phyloP scores from a whole-genome alignment of 169 alveolate species.

The Eimeria necatrix region DNA sequence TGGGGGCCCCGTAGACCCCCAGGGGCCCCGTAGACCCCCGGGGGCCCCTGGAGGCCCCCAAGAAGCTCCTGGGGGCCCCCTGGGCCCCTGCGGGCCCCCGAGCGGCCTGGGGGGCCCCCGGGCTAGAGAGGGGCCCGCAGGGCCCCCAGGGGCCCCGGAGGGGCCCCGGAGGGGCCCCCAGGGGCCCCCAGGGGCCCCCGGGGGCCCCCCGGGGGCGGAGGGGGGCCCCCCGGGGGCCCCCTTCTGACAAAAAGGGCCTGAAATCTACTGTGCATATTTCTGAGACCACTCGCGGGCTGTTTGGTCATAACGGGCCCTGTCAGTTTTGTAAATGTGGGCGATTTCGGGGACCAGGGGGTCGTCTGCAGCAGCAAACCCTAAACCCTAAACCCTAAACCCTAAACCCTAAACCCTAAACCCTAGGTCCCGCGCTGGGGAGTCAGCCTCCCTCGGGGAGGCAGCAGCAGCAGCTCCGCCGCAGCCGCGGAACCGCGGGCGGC shows the following conservation, averaged over 20 bases:
- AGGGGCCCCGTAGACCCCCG: background rate
- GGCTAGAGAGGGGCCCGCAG: too few species aligned
- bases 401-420: conserved; percentile 33
- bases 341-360: conserved; percentile 99
- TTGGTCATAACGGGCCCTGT: conserved; percentile 96
- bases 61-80: too few species aligned
- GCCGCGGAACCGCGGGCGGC: too few species aligned
- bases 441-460: too few species aligned
- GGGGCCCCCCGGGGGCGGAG: too few species aligned
- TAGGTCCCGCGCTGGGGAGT: background rate
- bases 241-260: background rate
- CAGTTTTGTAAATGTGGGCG: conserved; percentile 98
- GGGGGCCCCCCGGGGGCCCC: conserved; percentile 3
- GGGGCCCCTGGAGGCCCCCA: background rate
- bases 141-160: too few species aligned
- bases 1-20: too few species aligned
- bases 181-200: conserved; percentile 1
- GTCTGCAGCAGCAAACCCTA: conserved; percentile 87
- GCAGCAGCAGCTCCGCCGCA: too few species aligned
- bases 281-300: conserved; percentile 99
- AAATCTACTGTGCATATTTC: conserved; percentile 95
- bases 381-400: conserved; percentile 33
- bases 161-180: background rate
- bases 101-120: too few species aligned
- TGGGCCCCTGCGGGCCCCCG: too few species aligned